A percentile compares a stretch with the other conserved stretches of the same genome.
Evolutionary conservation across 495 filamentous ascomycete species (phyloP).

Genomic region (Pyrenopolyporus hunteri): DNA sequence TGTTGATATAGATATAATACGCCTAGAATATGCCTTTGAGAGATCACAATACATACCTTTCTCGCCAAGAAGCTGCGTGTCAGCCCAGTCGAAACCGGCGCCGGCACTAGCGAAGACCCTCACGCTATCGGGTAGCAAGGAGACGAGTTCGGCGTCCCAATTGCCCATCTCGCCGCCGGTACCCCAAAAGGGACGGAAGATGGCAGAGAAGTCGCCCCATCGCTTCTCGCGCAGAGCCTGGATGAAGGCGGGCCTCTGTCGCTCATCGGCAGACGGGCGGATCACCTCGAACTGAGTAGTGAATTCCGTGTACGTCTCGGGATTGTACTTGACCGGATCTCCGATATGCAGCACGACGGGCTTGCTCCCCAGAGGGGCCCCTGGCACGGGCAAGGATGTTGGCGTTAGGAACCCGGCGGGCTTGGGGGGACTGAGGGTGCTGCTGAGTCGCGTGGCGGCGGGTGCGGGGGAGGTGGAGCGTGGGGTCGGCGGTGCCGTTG

Average conservation of each 20-base stretch:
- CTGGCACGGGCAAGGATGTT: constrained; percentile 27
- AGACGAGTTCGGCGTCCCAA: constrained; percentile 76
- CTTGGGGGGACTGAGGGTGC: constrained; percentile 29
- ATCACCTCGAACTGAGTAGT: constrained; percentile 63
- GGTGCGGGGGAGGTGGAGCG: constrained; percentile 52
- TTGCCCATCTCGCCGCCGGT: constrained; percentile 78
- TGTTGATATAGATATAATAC: background rate
- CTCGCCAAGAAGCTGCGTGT: constrained; percentile 69
- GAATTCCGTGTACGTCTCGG: constrained; percentile 62
- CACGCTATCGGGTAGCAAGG: constrained; percentile 66
- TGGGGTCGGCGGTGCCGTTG: constrained; percentile 55
- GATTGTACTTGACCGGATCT: constrained; percentile 72
- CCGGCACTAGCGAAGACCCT: constrained; percentile 75
- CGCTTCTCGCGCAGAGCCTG: constrained; percentile 64
- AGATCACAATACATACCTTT: constrained; percentile 60
- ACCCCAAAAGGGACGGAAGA: constrained; percentile 81
- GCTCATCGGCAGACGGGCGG: constrained; percentile 57
- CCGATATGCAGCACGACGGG: constrained; percentile 70
- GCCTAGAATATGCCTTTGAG: background rate
- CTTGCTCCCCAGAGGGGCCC: constrained; percentile 24
- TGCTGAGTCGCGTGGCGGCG: constrained; percentile 13
- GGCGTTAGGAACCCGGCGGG: constrained; percentile 15
- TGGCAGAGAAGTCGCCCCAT: constrained; percentile 75
- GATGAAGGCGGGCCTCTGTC: constrained; percentile 64
- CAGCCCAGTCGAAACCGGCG: constrained; percentile 79